Evolutionary conservation across 108 stramenopile genomes (phyloP).

Genomic region (Fragilariopsis cylindrus): DNA sequence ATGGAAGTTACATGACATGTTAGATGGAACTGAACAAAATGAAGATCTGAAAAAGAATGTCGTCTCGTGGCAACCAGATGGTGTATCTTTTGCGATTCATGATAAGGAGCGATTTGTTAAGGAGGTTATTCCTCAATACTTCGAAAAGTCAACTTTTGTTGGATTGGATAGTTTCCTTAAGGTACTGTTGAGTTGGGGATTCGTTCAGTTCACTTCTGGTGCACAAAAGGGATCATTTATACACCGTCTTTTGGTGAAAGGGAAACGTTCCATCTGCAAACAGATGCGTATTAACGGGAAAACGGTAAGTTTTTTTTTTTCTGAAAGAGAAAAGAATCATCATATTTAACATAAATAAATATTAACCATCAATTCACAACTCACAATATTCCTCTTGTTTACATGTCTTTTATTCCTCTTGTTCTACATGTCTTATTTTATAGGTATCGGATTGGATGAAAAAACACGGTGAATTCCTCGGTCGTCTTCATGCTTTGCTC

Average conservation of each 20-base stretch:
- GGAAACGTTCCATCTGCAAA: conserved; percentile 26
- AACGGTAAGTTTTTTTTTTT: conserved; percentile 15
- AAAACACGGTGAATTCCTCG: conserved; percentile 21
- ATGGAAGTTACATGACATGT: conserved; percentile 28
- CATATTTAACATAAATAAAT: too few species aligned
- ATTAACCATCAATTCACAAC: background rate
- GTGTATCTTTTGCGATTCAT: conserved; percentile 23
- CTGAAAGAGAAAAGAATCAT: background rate
- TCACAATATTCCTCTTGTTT: background rate
- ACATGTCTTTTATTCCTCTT: background rate
- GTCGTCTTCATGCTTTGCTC: conserved; percentile 22
- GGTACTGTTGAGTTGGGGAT: conserved; percentile 27
- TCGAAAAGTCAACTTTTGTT: background rate
- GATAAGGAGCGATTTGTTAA: conserved; percentile 14
- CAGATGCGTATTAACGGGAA: conserved; percentile 32
- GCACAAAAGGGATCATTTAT: conserved; percentile 27
- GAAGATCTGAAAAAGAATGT: conserved; percentile 1
- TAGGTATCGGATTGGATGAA: conserved; percentile 29
- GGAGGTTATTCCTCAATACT: conserved; percentile 15
- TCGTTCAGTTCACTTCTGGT: conserved; percentile 31
- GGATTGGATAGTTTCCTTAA: conserved; percentile 17
- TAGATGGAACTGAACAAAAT: conserved; percentile 15
- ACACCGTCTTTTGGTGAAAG: conserved; percentile 23
- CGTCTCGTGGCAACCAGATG: conserved; percentile 23
- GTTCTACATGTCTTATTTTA: background rate